Base-by-base conservation (phyloP, 768 basidiomycete species). In the Podaxis rugospora region DNA sequence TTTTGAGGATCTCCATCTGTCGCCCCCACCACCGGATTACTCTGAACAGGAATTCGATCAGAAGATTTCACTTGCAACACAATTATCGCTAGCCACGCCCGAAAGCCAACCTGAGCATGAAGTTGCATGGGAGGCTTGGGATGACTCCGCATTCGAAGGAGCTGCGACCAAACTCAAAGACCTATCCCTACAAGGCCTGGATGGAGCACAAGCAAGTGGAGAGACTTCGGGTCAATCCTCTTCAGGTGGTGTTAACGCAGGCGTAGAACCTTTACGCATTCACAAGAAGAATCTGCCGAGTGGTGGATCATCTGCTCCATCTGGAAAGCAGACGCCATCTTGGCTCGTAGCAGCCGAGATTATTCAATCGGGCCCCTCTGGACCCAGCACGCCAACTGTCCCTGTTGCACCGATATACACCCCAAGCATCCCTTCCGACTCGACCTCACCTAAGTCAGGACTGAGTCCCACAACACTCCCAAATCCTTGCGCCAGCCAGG, bases 51-150 rank as follows among this genome's bases (percentile, higher is more conserved):
- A 79, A 63, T 83, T 80, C 51, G 84, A 88, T 68, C 79, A 74
- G 51, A 88, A 86, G 71, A 72, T 80, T 44, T 67, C 76, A 1
- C 71, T 72, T 51, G 78, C 78, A 9, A 59, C 80, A 18, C 66
- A 78, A 32, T 65, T 74, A 51, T 85, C 82, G 25, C 62, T 76
- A n/a, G 53, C 61, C 18, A 72, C 6, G 70, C 72, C 51, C 66
- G 67, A 35, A 63, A 57, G 62, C 28, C 59, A 62, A 7, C 60
- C 52, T 13, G 39, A 49, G 10, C 25, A 47, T 11, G 74, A 74
- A 32, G 78, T 79, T 16, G 77, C 75, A 63, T 83, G 80, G 78
- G 79, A 83, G 67, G 70, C 71, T 49, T 85, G 83, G 76, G 77
- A 83, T 58, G 69, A 69, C 51, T 58, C 61, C 25, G 66, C 65